Base-by-base conservation (phyloP, 257 asterid species). In the Vinca minor region DNA sequence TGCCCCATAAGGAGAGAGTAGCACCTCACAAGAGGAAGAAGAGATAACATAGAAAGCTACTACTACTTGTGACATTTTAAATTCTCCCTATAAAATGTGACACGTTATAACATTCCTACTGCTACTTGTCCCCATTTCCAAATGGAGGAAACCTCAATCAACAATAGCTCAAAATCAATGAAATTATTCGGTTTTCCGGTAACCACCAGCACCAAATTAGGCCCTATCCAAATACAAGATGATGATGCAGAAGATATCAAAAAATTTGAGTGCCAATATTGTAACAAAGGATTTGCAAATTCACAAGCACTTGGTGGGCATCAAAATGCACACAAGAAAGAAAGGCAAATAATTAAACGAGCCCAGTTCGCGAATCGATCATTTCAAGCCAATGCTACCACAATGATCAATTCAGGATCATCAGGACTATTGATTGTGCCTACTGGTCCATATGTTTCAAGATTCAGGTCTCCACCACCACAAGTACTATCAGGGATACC, bases 401-500 rank as follows among this genome's bases (percentile, higher is more conserved):
- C 77, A 50, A n/a, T 82, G 56, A 72, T 82, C 72, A 56, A 35
- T 11, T 74, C 83, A 12, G 82, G 78, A 62, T 73, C 82, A n/a
- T n/a, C n/a, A n/a, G n/a, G n/a, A n/a, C n/a, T n/a, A n/a, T n/a
- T n/a, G 53, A 78, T 73, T 6, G n/a, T n/a, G n/a, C n/a, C n/a
- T n/a, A n/a, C n/a, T 21, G 35, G 65, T 48, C 58, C 44, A 20
- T 70, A 64, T 11, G 75, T 69, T 25, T 67, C 84, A 9, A 67
- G 85, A 70, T 73, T 78, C 49, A 31, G 74, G 49, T 54, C 81
- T 11, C 67, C 73, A 31, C n/a, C n/a, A n/a, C 79, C 80, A 64
- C 85, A 74, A 59, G 85, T 71, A 68, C 23, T 87, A 73, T 73
- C 93, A 0, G 90, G 91, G 25, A 85, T 79, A 25, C 93, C 90